Evolutionary conservation across 768 basidiomycete species (phyloP), one percentile per base, ranked within the genome.

Genomic region (Boletus pseudopeckii): DNA sequence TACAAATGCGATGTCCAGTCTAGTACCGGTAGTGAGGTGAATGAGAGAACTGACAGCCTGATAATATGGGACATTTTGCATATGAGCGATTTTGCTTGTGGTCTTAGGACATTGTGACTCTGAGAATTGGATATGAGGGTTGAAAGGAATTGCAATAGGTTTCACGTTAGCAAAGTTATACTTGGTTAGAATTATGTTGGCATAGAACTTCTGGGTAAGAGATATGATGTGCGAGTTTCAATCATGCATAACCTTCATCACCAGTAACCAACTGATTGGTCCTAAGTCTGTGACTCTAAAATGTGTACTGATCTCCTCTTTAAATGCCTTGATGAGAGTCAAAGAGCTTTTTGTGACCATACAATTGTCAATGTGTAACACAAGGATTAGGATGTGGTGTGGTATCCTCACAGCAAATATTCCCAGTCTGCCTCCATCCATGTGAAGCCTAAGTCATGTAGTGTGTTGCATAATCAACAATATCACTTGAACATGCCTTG

Each of bases 41-140:
- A 37, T 37, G 2, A 37, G 36, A 0, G 8, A 37, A 1, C 17
- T 8, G 1, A 11, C 3, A 1, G 17, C 36, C 1, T 37, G 36
- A 4, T 7, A 1, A 4, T 37, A 37, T 9, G 8, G 36, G 4
- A 37, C 3, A 2, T 37, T 37, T 6, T 17, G 2, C 36, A 37
- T 37, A 6, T 1, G 0, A 0, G 37, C 2, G 5, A 18, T 9
- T 0, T 38, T 0, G 5, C 3, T 5, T 0, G 37, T 38, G 17
- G 37, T 38, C 5, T 8, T 5, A 1, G 37, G 37, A 1, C 9
- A 38, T 3, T 18, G 37, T 2, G 9, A 5, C 2, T n/a, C 8
- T 4, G 4, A 38, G 0, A 51, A 10, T 2, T 45, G 42, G 1
- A 22, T 10, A 6, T 45, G 17, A 0, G 39, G 45, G 6, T 56